Evolutionary conservation across 305 asterid species (phyloP).

Genomic region (Fraxinus sp.): DNA sequence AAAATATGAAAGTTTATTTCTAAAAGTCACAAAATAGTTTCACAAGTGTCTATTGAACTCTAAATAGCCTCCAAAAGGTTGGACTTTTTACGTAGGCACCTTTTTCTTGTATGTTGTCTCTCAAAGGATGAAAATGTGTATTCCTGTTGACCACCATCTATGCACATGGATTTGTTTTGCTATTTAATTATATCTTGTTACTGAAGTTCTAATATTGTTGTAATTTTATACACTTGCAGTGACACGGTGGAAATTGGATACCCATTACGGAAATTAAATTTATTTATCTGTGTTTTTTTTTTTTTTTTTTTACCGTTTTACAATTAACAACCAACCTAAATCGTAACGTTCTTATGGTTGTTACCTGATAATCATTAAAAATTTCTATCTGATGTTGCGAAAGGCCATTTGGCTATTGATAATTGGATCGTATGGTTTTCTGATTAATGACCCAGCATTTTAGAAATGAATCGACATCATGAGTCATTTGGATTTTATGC

Average conservation of each 20-base stretch:
- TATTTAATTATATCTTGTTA: background rate
- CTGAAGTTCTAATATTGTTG: background rate
- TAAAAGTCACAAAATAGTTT: background rate
- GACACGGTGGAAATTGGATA: background rate
- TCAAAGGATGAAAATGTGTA: background rate
- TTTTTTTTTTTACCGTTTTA: background rate
- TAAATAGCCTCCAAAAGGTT: background rate
- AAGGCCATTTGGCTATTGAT: background rate
- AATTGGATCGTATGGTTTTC: background rate
- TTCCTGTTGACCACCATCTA: background rate
- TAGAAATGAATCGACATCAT: background rate
- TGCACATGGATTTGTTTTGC: background rate
- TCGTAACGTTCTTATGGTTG: background rate
- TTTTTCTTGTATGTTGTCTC: conserved; percentile 4
- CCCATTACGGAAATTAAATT: background rate
- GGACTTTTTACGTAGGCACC: background rate
- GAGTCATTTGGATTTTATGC: background rate
- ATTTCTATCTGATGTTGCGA: background rate
- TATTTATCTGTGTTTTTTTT: background rate
- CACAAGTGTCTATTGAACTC: background rate
- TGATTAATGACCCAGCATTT: background rate
- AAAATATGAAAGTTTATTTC: background rate
- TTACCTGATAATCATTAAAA: background rate
- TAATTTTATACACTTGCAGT: background rate
- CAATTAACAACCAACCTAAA: background rate